These are phyloP conservation scores for Fraxinus velutina DNA, from an alignment of 305 asterid species.

Conservation along the genomic window DNA sequence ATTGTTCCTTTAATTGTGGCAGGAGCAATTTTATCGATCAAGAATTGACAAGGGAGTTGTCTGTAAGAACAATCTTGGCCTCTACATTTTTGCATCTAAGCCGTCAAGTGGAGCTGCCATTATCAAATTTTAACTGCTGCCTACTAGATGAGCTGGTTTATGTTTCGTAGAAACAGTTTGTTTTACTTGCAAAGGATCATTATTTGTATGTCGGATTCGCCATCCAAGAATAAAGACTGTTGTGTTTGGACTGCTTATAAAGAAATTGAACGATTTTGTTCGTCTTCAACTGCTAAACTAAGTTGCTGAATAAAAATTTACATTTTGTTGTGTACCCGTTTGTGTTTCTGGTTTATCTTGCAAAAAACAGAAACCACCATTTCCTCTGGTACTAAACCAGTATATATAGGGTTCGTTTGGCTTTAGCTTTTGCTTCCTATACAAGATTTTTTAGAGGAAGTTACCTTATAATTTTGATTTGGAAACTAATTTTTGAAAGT, in stretches of 20 bases:
- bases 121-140: constrained; percentile 39
- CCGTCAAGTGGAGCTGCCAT: constrained; percentile 97
- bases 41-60: constrained; percentile 76
- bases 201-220: neutral
- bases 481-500: no score
- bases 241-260: neutral
- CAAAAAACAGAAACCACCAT: neutral
- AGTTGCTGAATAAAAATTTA: no score
- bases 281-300: neutral
- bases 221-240: neutral
- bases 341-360: neutral
- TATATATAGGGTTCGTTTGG: no score
- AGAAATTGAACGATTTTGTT: neutral
- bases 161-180: no score
- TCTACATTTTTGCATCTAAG: constrained; percentile 77
- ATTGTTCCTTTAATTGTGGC: constrained; percentile 1
- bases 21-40: constrained; percentile 78
- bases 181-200: neutral
- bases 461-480: no score
- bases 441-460: no score
- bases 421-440: no score
- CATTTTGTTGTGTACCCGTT: no score
- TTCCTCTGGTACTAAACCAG: neutral
- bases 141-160: constrained; percentile 14
- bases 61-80: constrained; percentile 58